phyloP scores from a whole-genome alignment of 1,139 yeast genomes.

The Candida glucosophila region DNA sequence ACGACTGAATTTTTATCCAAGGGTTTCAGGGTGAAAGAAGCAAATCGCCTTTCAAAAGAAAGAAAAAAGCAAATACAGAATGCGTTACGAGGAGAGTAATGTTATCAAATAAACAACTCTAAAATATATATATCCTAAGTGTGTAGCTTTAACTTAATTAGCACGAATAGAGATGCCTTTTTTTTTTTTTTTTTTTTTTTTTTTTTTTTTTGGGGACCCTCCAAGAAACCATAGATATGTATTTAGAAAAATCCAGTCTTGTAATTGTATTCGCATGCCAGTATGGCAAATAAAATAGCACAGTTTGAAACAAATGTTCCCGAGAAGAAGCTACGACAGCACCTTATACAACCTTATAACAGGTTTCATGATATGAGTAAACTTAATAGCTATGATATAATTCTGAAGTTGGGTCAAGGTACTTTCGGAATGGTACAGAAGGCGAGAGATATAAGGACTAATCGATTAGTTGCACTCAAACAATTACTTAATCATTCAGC shows the following conservation, averaged over 20 bases:
- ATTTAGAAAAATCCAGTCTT: too few relatives aligned
- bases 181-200: too few relatives aligned
- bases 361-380: constrained; percentile 19
- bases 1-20: constrained; percentile 70
- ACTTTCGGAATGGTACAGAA: constrained; percentile 44
- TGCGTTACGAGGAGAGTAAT: too few relatives aligned
- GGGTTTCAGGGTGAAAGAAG: constrained; percentile 78
- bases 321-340: constrained; percentile 1
- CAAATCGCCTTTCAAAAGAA: constrained; percentile 52
- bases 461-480: constrained; percentile 48
- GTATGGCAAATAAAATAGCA: constrained; percentile 1
- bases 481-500: constrained; percentile 75
- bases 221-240: too few relatives aligned
- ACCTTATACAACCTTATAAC: constrained; percentile 5
- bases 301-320: neutral
- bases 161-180: too few relatives aligned
- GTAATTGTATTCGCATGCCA: neutral
- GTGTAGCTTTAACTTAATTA: too few relatives aligned
- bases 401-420: constrained; percentile 38
- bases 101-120: too few relatives aligned
- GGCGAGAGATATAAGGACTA: constrained; percentile 23
- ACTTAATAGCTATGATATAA: constrained; percentile 23
- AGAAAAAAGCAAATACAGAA: constrained; percentile 19
- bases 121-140: too few relatives aligned
- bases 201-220: too few relatives aligned